Conservation (phyloP, 164 flowering plant species). For the Malania oleifera region DNA sequence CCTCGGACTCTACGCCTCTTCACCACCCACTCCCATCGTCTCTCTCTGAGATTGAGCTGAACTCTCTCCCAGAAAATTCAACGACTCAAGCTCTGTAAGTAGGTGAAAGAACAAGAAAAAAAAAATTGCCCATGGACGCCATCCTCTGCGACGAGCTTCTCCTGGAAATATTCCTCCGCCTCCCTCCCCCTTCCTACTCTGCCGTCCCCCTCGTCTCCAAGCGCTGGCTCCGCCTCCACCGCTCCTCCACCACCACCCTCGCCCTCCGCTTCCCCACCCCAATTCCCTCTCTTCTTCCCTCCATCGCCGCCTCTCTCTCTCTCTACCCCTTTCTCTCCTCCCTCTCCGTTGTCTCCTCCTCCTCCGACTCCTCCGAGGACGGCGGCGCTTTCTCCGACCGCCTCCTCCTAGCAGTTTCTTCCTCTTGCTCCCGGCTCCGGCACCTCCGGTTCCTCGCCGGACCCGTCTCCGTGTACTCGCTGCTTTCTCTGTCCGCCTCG, state of each 20-base stretch:
- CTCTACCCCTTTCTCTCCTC: constrained; percentile 49
- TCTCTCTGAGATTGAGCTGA: too few species aligned
- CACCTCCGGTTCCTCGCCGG: constrained; percentile 38
- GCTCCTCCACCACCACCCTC: constrained; percentile 49
- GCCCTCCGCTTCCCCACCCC: constrained; percentile 32
- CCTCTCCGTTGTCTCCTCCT: constrained; percentile 36
- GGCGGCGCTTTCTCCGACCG: constrained; percentile 17
- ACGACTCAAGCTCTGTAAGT: too few species aligned
- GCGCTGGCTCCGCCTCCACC: constrained; percentile 71
- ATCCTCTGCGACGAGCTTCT: constrained; percentile 68
- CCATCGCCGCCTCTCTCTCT: constrained; percentile 40
- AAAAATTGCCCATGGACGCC: constrained; percentile 48
- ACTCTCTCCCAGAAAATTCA: too few species aligned
- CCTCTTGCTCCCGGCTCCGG: constrained; percentile 33
- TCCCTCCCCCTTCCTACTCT: constrained; percentile 30
- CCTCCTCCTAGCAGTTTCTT: constrained; percentile 27
- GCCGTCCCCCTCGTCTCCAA: constrained; percentile 54
- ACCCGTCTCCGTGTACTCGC: constrained; percentile 36
- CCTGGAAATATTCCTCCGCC: constrained; percentile 62
- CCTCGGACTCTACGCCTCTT: too few species aligned
- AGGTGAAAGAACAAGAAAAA: not conserved
- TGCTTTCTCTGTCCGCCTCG: constrained; percentile 36
- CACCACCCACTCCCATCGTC: too few species aligned
- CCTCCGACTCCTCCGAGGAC: constrained; percentile 2
- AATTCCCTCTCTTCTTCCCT: constrained; percentile 11